Base-by-base conservation (phyloP, 2,329 filamentous ascomycete genomes). In the Beauveria rudraprayagi region DNA sequence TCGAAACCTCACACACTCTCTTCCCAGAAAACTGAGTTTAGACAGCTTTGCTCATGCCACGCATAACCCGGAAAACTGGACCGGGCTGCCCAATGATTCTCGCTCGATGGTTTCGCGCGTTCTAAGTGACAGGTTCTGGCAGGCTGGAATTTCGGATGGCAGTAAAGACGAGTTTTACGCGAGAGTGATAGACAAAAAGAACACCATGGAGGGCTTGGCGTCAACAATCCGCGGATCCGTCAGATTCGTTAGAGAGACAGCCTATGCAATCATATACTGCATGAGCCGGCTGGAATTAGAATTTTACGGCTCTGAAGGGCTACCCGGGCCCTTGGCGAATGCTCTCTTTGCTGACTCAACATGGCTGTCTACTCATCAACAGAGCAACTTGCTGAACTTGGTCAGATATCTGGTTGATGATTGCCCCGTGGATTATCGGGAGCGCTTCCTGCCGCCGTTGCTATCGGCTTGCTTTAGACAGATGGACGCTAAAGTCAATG, bases 81-180 rank as follows among this genome's bases (percentile, higher is more conserved):
- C 82, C 10, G 83, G 87, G 37, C 76, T 96, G 17, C 88, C 92
- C 1, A 72, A 78, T 11, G 91, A 95, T 47, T 88, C 95, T 79
- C 87, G 87, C 62, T 77, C 82, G 5, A 85, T 96, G 57, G 89
- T 97, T 44, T 83, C 86, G 48, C 84, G 90, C 24, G 91, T 97
- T 22, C 77, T 99, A 24, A 96, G 92, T 16, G 94, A 99, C 73
- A 84, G 94, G 26, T 99, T 99, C 72, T 99, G 94, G 94, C 94
- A 99, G 78, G 91, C 92, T 7, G 94, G 94, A 10, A 99, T 99
- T 56, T 97, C 94, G 0, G 90, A 88, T 64, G 94, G 96, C 28
- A 97, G 91, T 67, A 92, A 94, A 71, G 94, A 97, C 64, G 93
- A 97, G 62, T 99, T 99, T 71, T 97, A 97, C 73, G 90, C 91